phyloP scores from a whole-genome alignment of 768 basidiomycete species.

The Candolleomyces eurysporus region DNA sequence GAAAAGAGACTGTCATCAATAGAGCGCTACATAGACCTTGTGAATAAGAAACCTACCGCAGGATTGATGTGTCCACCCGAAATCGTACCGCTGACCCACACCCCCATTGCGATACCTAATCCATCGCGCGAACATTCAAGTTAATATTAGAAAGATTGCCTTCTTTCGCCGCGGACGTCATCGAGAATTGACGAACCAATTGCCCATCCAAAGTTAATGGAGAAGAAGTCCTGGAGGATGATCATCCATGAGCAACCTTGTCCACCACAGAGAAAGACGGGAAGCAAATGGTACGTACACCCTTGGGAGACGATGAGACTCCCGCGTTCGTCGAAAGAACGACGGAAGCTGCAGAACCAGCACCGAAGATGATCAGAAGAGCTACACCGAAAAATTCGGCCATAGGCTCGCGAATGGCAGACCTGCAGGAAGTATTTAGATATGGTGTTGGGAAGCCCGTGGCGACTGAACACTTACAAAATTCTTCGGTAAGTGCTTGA shows the following conservation, averaged over 20 bases:
- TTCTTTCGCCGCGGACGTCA: too few species aligned
- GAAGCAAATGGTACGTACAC: slow-evolving; percentile 35
- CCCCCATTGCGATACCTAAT: slow-evolving; percentile 59
- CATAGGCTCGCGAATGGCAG: slow-evolving; percentile 49
- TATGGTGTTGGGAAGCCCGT: too few species aligned
- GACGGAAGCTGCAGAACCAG: slow-evolving; percentile 56
- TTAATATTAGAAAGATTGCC: too few species aligned
- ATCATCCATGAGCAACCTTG: neutral
- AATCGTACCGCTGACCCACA: slow-evolving; percentile 65
- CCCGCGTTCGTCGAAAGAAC: slow-evolving; percentile 43
- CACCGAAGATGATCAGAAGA: slow-evolving; percentile 58
- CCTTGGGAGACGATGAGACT: slow-evolving; percentile 48
- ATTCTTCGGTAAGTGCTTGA: too few species aligned
- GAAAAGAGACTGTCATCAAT: neutral
- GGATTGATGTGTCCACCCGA: slow-evolving; percentile 80
- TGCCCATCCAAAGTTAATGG: slow-evolving; percentile 55
- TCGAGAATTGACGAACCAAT: too few species aligned
- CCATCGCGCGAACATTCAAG: slow-evolving; percentile 2
- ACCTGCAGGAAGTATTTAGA: neutral
- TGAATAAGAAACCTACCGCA: slow-evolving; percentile 40
- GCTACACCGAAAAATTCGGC: slow-evolving; percentile 64
- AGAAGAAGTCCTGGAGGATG: slow-evolving; percentile 38
- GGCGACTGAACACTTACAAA: too few species aligned
- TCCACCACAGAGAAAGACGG: neutral
- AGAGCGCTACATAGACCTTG: too few species aligned